Conservation (phyloP, 1,139 yeast genomes). For the Diutina pseudorugosa region DNA sequence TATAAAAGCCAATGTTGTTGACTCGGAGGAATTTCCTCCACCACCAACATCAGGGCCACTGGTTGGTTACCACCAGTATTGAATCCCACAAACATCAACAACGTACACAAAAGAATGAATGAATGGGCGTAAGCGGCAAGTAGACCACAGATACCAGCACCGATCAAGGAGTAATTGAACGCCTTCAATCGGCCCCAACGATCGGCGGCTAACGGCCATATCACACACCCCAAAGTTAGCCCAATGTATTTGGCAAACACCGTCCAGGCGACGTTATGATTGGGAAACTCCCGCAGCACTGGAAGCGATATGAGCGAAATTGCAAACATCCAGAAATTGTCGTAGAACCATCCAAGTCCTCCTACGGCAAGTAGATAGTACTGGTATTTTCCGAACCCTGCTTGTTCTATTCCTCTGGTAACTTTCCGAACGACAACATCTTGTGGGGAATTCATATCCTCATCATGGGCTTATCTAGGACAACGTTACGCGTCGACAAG, state of each 20-base stretch:
- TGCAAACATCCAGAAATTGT: slow-evolving; percentile 3
- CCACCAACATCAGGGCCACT: slow-evolving; percentile 1
- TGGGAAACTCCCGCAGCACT: slow-evolving; percentile 6
- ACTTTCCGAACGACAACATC: neutral
- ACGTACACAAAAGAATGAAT: neutral
- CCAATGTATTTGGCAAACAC: slow-evolving; percentile 8
- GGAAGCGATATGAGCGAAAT: slow-evolving; percentile 5
- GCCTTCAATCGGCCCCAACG: neutral
- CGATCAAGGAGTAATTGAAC: neutral
- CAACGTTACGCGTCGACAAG: neutral
- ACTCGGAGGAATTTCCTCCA: neutral
- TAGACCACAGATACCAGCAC: neutral
- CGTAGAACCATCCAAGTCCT: slow-evolving; percentile 3
- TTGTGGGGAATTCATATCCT: neutral
- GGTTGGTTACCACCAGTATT: slow-evolving; percentile 3
- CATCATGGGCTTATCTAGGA: neutral
- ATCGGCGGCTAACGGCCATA: slow-evolving; percentile 2
- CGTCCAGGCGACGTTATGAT: slow-evolving; percentile 7
- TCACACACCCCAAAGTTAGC: slow-evolving; percentile 3
- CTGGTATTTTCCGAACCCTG: neutral
- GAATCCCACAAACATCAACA: neutral
- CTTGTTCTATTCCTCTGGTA: neutral
- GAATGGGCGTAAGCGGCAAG: neutral
- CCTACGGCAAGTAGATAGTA: neutral
- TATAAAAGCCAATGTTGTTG: slow-evolving; percentile 2